phyloP scores from a whole-genome alignment of 345 rosid genomes.

The Populus tremula region DNA sequence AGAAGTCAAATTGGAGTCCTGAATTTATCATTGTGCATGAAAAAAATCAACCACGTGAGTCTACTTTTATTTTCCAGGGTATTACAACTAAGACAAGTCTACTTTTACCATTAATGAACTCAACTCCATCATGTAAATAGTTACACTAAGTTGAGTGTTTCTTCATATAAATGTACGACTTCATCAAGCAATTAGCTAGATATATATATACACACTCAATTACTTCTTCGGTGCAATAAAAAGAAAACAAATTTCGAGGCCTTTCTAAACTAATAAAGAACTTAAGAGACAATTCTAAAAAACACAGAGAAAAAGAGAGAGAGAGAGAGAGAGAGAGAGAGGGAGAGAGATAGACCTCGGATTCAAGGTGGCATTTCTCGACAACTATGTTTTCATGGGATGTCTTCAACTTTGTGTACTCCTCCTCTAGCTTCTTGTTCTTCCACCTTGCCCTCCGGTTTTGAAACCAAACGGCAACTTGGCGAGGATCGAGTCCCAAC shows the following conservation, averaged over 20 bases:
- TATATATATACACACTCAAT: not conserved
- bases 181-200: not conserved
- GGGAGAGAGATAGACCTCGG: constrained; percentile 48
- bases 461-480: constrained; percentile 98
- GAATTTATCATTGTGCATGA: not conserved
- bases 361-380: constrained; percentile 66
- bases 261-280: too few relatives aligned
- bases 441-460: constrained; percentile 91
- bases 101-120: not conserved
- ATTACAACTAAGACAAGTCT: not conserved
- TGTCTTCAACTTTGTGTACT: constrained; percentile 50
- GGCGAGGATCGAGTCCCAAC: constrained; percentile 84
- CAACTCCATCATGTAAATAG: not conserved
- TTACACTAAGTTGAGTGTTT: not conserved
- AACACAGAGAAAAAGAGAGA: not conserved
- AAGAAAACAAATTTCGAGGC: not conserved
- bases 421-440: constrained; percentile 89
- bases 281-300: not conserved
- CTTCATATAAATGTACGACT: not conserved
- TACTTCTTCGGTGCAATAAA: not conserved
- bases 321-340: not conserved
- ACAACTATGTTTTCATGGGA: constrained; percentile 43
- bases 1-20: not conserved
- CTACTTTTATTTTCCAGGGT: not conserved
- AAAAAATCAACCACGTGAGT: not conserved